Conservation (phyloP, 306 rosid species). For the Pyrus communis region DNA sequence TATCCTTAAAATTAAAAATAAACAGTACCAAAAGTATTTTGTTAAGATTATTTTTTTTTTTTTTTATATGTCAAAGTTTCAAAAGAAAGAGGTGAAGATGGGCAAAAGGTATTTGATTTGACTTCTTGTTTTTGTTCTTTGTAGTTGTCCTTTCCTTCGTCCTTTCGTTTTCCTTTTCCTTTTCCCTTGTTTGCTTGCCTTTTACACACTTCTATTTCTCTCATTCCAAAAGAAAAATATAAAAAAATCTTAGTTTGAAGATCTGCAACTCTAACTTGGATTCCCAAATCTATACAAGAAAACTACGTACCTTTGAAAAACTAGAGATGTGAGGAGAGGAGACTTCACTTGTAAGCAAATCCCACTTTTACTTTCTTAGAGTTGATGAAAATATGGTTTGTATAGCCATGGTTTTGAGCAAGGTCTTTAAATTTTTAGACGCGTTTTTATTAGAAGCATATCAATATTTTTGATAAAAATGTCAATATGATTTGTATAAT, state of each 20-base stretch:
- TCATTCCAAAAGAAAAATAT: background rate
- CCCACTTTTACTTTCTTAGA: no score
- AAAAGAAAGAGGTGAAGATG: background rate
- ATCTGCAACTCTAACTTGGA: background rate
- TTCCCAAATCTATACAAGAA: background rate
- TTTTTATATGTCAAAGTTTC: background rate
- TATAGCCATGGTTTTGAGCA: background rate
- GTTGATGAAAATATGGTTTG: background rate
- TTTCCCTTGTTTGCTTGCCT: background rate
- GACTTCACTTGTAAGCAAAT: no score
- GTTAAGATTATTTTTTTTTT: no score
- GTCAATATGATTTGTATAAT: background rate
- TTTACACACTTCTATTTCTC: background rate
- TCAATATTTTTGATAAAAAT: no score
- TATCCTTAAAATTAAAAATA: no score
- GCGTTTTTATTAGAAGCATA: no score
- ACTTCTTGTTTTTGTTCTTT: background rate
- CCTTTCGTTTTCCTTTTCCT: background rate
- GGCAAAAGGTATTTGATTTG: conserved; percentile 24
- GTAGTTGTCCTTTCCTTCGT: background rate
- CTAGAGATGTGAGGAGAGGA: no score
- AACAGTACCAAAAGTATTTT: accelerated
- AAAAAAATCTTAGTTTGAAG: background rate
- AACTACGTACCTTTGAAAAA: no score
- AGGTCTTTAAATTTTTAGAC: no score